A percentile compares a stretch with the other conserved stretches of the same genome.
phyloP scores from a whole-genome alignment of 306 rosid genomes.

The Ormosia semicastrata region DNA sequence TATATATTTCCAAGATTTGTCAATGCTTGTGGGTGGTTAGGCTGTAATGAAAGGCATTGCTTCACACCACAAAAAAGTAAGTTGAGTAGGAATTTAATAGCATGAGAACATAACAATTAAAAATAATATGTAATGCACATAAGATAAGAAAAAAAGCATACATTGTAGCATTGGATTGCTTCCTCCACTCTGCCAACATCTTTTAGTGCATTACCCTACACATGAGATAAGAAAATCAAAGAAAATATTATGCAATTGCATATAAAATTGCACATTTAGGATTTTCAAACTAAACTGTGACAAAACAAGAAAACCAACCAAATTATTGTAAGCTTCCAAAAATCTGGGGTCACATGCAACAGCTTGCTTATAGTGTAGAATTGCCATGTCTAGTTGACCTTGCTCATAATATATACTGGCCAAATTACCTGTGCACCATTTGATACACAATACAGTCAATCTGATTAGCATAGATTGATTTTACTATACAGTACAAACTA shows the following conservation, averaged over 20 bases:
- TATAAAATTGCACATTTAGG: neutral
- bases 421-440: constrained; percentile 70
- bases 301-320: constrained; percentile 58
- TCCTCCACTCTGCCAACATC: constrained; percentile 94
- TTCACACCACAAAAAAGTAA: constrained; percentile 38
- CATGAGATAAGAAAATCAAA: neutral
- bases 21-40: constrained; percentile 95
- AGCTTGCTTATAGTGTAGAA: constrained; percentile 95
- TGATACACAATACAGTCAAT: neutral
- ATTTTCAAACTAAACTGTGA: neutral
- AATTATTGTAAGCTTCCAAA: constrained; percentile 96
- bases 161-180: constrained; percentile 93
- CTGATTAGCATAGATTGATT: neutral
- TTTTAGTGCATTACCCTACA: constrained; percentile 92
- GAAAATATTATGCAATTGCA: neutral
- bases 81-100: constrained; percentile 22
- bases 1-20: constrained; percentile 97
- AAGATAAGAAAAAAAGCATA: constrained; percentile 39
- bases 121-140: neutral
- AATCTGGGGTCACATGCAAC: constrained; percentile 84
- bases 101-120: neutral
- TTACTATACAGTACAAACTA: too few species aligned
- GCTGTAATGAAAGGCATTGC: constrained; percentile 94
- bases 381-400: constrained; percentile 93
- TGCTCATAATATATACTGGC: constrained; percentile 92